Percentiles rank a stretch among this genome's conserved stretches.
These are phyloP conservation scores for Gamsiella multidivaricata DNA, from an alignment of 192 early-diverging fungal genomes.

Conservation along the genomic window DNA sequence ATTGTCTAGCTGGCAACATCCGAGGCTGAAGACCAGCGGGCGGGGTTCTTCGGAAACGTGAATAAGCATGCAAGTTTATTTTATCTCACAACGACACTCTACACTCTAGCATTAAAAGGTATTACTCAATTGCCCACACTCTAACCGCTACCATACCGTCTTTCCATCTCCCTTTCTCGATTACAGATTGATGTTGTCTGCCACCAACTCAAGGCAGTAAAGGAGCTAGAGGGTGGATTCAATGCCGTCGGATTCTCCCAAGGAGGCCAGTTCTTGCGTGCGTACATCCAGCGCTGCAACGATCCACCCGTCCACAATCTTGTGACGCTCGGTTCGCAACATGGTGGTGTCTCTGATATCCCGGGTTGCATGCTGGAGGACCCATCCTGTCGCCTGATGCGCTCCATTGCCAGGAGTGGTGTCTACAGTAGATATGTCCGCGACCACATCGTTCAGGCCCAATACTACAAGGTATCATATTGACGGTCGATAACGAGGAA, in stretches of 20 bases:
- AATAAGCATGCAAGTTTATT: constrained; percentile 70
- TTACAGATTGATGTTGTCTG: constrained; percentile 80
- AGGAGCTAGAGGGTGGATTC: constrained; percentile 78
- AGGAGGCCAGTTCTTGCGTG: constrained; percentile 66
- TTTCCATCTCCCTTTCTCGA: not conserved
- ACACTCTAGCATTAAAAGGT: no score
- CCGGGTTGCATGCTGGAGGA: constrained; percentile 76
- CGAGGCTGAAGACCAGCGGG: constrained; percentile 78
- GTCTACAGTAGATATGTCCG: constrained; percentile 90
- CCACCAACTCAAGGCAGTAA: constrained; percentile 64
- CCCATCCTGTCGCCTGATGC: constrained; percentile 75
- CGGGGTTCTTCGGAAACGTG: constrained; percentile 90
- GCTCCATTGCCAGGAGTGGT: constrained; percentile 79
- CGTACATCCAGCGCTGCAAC: constrained; percentile 87
- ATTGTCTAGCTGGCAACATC: constrained; percentile 48
- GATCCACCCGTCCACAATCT: constrained; percentile 76
- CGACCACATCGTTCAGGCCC: constrained; percentile 88
- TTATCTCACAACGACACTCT: not conserved
- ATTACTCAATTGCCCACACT: no score
- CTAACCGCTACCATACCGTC: not conserved
- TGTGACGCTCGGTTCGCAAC: constrained; percentile 90
- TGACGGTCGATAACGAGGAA: no score
- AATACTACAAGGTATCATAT: constrained; percentile 84
- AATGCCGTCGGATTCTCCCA: constrained; percentile 96
- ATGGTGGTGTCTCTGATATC: constrained; percentile 80